Evolutionary conservation across 2,329 filamentous ascomycete genomes (phyloP).

Genomic region (Botrytis cinerea): DNA sequence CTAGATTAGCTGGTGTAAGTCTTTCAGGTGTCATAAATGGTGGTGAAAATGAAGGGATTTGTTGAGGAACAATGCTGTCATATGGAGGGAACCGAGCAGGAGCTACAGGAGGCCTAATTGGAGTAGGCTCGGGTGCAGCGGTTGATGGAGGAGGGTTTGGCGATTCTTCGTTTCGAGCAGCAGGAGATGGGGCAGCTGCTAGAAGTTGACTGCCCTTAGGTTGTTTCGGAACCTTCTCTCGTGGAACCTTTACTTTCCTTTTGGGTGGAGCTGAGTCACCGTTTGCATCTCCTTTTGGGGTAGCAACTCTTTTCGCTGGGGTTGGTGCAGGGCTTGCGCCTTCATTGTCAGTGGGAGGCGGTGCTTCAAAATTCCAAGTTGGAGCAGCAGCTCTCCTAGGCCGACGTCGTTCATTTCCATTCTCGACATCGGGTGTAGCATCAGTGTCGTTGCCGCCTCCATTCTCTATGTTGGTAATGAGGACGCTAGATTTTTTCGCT

Average conservation of each 20-base stretch:
- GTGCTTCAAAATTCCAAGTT: constrained; percentile 67
- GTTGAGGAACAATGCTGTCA: constrained; percentile 30
- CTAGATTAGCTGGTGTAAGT: constrained; percentile 30
- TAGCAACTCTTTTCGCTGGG: constrained; percentile 53
- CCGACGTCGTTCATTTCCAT: constrained; percentile 56
- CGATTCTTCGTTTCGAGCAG: constrained; percentile 30
- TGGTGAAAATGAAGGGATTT: constrained; percentile 29
- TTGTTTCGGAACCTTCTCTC: constrained; percentile 40
- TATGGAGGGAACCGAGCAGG: constrained; percentile 33
- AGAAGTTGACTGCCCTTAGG: constrained; percentile 40
- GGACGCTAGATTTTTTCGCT: constrained; percentile 61
- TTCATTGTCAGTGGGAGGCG: constrained; percentile 60
- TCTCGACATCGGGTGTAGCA: constrained; percentile 50
- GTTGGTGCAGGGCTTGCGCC: constrained; percentile 58
- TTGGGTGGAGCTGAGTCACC: constrained; percentile 43
- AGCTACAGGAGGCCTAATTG: constrained; percentile 28
- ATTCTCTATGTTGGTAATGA: constrained; percentile 60
- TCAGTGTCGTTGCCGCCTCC: constrained; percentile 39
- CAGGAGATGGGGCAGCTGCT: constrained; percentile 35
- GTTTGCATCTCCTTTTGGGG: constrained; percentile 48
- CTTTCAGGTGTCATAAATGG: constrained; percentile 33
- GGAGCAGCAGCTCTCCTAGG: constrained; percentile 66
- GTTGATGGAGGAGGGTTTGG: constrained; percentile 30
- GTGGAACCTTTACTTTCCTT: constrained; percentile 41
- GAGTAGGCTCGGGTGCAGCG: constrained; percentile 21